Conservation (phyloP, 2,329 filamentous ascomycete species). For the Aspergillus proliferans region DNA sequence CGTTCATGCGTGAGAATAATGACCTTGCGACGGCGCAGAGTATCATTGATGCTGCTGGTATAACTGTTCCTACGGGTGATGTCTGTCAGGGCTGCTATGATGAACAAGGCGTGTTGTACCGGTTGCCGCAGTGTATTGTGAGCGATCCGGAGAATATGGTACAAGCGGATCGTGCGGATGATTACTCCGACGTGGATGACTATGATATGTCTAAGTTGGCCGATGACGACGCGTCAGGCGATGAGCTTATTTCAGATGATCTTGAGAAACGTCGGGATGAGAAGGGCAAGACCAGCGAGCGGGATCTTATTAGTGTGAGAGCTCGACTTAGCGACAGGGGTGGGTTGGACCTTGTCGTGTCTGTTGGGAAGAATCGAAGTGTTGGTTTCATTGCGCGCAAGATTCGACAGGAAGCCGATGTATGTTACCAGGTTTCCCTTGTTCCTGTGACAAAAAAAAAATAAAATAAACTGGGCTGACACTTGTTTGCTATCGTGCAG, state of each 20-base stretch:
- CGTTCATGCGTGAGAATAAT: conserved; percentile 58
- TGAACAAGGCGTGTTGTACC: conserved; percentile 62
- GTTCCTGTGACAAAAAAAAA: not conserved
- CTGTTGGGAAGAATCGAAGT: conserved; percentile 54
- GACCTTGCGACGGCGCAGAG: conserved; percentile 66
- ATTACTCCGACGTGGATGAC: conserved; percentile 14
- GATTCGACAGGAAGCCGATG: conserved; percentile 58
- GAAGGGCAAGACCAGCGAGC: conserved; percentile 55
- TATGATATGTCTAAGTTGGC: conserved; percentile 23
- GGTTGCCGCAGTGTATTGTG: conserved; percentile 62
- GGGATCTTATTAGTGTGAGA: conserved; percentile 52
- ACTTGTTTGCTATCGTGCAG: conserved; percentile 33
- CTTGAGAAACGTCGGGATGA: conserved; percentile 45
- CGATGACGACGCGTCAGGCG: conserved; percentile 34
- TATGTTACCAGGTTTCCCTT: conserved; percentile 38
- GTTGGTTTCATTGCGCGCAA: conserved; percentile 58
- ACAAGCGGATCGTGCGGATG: conserved; percentile 15
- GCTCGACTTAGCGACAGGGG: conserved; percentile 61
- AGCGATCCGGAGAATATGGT: conserved; percentile 58
- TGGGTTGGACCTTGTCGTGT: conserved; percentile 57
- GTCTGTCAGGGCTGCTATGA: conserved; percentile 68
- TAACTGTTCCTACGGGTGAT: conserved; percentile 68
- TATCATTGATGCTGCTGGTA: conserved; percentile 70
- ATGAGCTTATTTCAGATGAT: conserved; percentile 32
- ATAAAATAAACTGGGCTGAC: not conserved